These are phyloP conservation scores for Voacanga thouarsii DNA, from an alignment of 257 asterid genomes.

Conservation along the genomic window DNA sequence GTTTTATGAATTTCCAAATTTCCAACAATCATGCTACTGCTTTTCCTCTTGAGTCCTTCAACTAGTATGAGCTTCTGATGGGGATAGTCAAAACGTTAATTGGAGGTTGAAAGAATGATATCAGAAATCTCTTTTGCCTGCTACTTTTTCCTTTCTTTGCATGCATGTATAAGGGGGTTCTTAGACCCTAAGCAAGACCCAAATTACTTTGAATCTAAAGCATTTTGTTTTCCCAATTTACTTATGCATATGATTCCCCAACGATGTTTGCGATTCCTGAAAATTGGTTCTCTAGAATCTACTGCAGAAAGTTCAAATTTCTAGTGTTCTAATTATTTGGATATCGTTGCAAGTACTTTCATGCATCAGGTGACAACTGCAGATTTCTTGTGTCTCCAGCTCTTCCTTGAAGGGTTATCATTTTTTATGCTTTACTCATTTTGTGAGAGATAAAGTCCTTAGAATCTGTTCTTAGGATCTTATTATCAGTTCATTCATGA, in stretches of 20 bases:
- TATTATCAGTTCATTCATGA: not conserved
- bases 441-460: not conserved
- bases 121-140: not conserved
- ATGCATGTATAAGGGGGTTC: not conserved
- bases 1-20: not conserved
- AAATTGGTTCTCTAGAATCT: not conserved
- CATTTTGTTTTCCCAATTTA: not conserved
- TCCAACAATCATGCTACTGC: not conserved
- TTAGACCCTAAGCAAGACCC: not conserved
- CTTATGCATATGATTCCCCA: not conserved
- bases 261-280: not conserved
- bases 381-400: not conserved
- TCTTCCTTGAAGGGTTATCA: not conserved
- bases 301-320: not conserved
- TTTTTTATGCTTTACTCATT: not conserved
- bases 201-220: not conserved
- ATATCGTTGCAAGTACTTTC: not conserved
- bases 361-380: not conserved
- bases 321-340: not conserved
- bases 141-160: not conserved
- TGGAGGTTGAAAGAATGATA: not conserved
- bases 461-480: not conserved
- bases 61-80: not conserved
- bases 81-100: not conserved
- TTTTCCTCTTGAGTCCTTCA: not conserved